phyloP scores from a whole-genome alignment of 306 rosid species.

The Trichosanthes cucumerina region DNA sequence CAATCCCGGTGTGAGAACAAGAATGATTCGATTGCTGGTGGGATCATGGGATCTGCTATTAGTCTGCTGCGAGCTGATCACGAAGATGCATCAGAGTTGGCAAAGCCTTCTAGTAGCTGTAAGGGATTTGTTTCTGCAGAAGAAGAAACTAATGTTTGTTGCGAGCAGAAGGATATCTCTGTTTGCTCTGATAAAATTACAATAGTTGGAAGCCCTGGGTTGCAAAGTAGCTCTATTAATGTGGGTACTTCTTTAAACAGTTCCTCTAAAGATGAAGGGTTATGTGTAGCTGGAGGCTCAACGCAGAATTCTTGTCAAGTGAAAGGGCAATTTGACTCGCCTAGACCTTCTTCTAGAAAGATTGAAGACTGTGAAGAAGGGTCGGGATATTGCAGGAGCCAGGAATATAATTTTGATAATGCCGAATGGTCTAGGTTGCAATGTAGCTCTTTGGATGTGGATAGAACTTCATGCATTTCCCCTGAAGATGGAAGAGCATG shows the following conservation, averaged over 20 bases:
- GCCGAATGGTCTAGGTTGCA: constrained; percentile 25
- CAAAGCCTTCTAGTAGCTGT: constrained; percentile 24
- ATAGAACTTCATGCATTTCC: constrained; percentile 17
- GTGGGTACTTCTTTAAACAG: constrained; percentile 19
- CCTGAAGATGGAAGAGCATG: constrained; percentile 18
- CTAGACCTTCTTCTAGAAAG: constrained; percentile 28
- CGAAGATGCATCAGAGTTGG: constrained; percentile 24
- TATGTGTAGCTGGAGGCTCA: constrained; percentile 1
- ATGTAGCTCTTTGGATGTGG: constrained; percentile 23
- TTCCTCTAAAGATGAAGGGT: constrained; percentile 17
- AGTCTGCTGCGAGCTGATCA: constrained; percentile 26
- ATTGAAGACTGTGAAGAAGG: constrained; percentile 11
- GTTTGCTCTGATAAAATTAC: constrained; percentile 23
- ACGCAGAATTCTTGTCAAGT: constrained; percentile 17
- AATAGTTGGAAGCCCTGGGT: constrained; percentile 34
- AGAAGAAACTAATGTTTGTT: constrained; percentile 22
- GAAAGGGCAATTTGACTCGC: constrained; percentile 19
- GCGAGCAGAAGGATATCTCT: constrained; percentile 14
- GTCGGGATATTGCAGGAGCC: constrained; percentile 26
- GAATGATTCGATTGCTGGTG: constrained; percentile 22
- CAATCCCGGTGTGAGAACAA: constrained; percentile 20
- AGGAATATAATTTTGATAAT: constrained; percentile 45
- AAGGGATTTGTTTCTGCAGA: constrained; percentile 23
- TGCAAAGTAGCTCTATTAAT: constrained; percentile 20
- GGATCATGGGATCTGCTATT: constrained; percentile 23